A percentile compares a stretch with the other conserved stretches of the same genome.
Conservation (phyloP, 2,329 filamentous ascomycete species). For the Apiospora arundinis region DNA sequence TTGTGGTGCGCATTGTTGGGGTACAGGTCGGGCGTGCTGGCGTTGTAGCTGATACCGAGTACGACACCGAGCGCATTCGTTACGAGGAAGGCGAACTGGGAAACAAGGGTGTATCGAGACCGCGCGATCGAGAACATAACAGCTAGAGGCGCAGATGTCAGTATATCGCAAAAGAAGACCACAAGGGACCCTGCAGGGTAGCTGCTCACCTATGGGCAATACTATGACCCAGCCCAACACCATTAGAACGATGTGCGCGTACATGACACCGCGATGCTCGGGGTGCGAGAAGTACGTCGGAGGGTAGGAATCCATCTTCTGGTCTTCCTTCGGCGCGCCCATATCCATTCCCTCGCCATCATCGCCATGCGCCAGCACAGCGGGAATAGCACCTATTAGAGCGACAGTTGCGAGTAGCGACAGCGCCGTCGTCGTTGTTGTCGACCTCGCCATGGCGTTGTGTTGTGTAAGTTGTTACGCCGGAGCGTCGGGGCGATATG, state of each 20-base stretch:
- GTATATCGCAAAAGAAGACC: constrained; percentile 26
- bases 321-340: constrained; percentile 40
- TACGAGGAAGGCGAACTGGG: constrained; percentile 72
- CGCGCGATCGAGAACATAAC: constrained; percentile 86
- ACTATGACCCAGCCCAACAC: constrained; percentile 72
- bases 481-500: not conserved
- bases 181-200: not conserved
- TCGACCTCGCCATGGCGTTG: constrained; percentile 24
- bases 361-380: constrained; percentile 40
- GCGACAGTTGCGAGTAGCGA: constrained; percentile 37
- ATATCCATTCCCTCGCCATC: constrained; percentile 39
- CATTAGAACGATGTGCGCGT: constrained; percentile 72
- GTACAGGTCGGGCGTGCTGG: constrained; percentile 84
- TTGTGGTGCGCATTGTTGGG: constrained; percentile 88
- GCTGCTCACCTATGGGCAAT: constrained; percentile 68
- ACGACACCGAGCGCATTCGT: constrained; percentile 70
- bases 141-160: constrained; percentile 52
- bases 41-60: constrained; percentile 75
- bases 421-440: constrained; percentile 31
- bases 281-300: constrained; percentile 48
- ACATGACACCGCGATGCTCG: constrained; percentile 45
- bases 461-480: not conserved
- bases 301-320: constrained; percentile 38
- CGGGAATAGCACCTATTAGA: constrained; percentile 39
- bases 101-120: constrained; percentile 74